Evolutionary conservation across 2,329 filamentous ascomycete genomes (phyloP).

Genomic region (Claviceps fusiformis): DNA sequence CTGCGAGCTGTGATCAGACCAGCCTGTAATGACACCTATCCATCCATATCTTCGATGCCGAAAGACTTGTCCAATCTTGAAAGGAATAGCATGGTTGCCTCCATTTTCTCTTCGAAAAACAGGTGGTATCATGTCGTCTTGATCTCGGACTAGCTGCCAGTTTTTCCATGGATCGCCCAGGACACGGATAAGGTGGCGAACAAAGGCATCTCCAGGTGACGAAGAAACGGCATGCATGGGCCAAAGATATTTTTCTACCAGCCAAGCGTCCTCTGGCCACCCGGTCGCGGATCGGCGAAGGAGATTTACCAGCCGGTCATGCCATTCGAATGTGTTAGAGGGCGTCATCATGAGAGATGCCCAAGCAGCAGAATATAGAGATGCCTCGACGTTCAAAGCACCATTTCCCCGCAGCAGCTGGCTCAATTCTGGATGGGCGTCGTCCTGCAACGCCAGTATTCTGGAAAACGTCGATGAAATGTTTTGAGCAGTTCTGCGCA

Average conservation of each 20-base stretch:
- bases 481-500: conserved; percentile 61
- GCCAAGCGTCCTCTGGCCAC: conserved; percentile 51
- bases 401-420: conserved; percentile 23
- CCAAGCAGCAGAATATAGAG: conserved; percentile 65
- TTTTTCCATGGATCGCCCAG: conserved; percentile 18
- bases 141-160: conserved; percentile 24
- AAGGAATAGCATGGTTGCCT: conserved; percentile 23
- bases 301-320: conserved; percentile 50
- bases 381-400: conserved; percentile 35
- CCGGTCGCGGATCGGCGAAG: conserved; percentile 29
- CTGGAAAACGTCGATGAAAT: conserved; percentile 54
- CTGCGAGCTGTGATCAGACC: conserved; percentile 43
- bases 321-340: conserved; percentile 35
- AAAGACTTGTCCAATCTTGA: conserved; percentile 71
- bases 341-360: conserved; percentile 44
- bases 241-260: conserved; percentile 52
- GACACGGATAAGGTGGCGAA: conserved; percentile 13
- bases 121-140: conserved; percentile 28
- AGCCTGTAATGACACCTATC: conserved; percentile 74
- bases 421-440: conserved; percentile 15
- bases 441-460: conserved; percentile 16
- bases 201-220: conserved; percentile 15
- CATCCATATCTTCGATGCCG: conserved; percentile 69
- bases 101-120: conserved; percentile 17
- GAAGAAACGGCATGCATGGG: conserved; percentile 43